phyloP scores from a whole-genome alignment of 768 basidiomycete genomes.

The Agaricus subrufescens region DNA sequence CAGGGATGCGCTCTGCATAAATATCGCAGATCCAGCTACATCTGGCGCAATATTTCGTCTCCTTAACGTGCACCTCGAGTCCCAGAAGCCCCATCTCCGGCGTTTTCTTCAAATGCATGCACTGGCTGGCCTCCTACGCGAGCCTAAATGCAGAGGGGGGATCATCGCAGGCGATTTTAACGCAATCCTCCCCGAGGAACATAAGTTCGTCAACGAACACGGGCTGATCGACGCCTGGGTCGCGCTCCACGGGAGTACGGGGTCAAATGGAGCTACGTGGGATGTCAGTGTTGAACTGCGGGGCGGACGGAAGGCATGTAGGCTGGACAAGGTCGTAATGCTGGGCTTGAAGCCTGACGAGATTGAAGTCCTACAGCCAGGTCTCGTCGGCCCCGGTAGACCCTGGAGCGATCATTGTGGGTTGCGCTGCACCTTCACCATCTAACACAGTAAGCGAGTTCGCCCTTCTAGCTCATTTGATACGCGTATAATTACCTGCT shows the following conservation, averaged over 20 bases:
- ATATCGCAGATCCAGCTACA: conserved; percentile 23
- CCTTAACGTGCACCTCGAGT: not conserved
- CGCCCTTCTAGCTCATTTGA: no score
- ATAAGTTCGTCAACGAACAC: conserved; percentile 29
- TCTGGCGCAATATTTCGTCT: conserved; percentile 12
- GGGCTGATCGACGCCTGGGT: conserved; percentile 39
- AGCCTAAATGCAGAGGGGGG: conserved; percentile 34
- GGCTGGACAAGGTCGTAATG: conserved; percentile 38
- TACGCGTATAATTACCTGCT: no score
- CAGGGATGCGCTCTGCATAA: conserved; percentile 32
- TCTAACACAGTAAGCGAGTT: no score
- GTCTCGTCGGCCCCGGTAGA: conserved; percentile 7
- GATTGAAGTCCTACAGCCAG: conserved; percentile 32
- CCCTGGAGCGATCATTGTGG: no score
- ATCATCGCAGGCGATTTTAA: conserved; percentile 47
- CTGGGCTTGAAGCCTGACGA: conserved; percentile 26
- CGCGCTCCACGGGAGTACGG: conserved; percentile 24
- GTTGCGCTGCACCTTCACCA: no score
- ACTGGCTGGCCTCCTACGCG: conserved; percentile 31
- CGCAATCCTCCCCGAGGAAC: conserved; percentile 32
- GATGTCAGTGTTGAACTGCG: conserved; percentile 23
- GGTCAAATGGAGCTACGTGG: conserved; percentile 32
- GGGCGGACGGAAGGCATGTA: conserved; percentile 23
- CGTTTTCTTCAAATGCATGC: conserved; percentile 28
- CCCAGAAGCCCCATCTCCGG: conserved; percentile 13